Evolutionary conservation across 2,329 filamentous ascomycete genomes (phyloP), one percentile per base, ranked within the genome.

Genomic region (Lomentospora prolificans): DNA sequence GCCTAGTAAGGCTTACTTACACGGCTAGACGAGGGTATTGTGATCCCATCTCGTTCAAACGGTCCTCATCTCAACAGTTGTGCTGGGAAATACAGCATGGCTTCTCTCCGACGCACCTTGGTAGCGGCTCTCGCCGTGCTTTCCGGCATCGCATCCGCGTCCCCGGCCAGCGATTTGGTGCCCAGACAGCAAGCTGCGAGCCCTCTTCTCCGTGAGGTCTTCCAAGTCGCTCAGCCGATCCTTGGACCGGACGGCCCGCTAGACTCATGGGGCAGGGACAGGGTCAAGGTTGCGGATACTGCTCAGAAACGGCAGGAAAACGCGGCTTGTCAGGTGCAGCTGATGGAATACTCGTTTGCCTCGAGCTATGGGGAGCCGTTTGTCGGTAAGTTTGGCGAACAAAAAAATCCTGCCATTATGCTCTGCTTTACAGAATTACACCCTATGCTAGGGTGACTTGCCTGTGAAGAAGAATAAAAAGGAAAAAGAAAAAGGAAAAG

Each of bases 331-430:
- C 70, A 78, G 46, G 65, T 82, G 39, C 68, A 79, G n/a, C 68
- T 92, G 56, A 87, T 90, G 80, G 72, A 83, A 3, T 77, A 90
- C 68, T 76, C 79, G 0, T 92, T 92, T 72, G 86, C 74, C 9
- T 80, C 72, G 59, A 90, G 86, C 60, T 91, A 90, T 65, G 85
- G 84, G n/a, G 66, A 76, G 31, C 88, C 88, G 1, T 91, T 84
- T 65, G 75, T 90, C 61, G 85, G 86, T 82, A 71, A 70, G 77
- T 69, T 17, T 9, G 10, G 22, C 12, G n/a, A n/a, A 14, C n/a
- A 22, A 14, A 12, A 5, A 50, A 14, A 14, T 28, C n/a, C 1
- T 3, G 7, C 19, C 19, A 6, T 41, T 3, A 17, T 41, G 31
- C 14, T 17, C 19, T 41, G 2, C 3, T 41, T 41, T 41, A 1